Evolutionary conservation across 1,284 basidiomycete species (phyloP), one percentile per base, ranked within the genome.

Genomic region (Xerocomus nothofagi): DNA sequence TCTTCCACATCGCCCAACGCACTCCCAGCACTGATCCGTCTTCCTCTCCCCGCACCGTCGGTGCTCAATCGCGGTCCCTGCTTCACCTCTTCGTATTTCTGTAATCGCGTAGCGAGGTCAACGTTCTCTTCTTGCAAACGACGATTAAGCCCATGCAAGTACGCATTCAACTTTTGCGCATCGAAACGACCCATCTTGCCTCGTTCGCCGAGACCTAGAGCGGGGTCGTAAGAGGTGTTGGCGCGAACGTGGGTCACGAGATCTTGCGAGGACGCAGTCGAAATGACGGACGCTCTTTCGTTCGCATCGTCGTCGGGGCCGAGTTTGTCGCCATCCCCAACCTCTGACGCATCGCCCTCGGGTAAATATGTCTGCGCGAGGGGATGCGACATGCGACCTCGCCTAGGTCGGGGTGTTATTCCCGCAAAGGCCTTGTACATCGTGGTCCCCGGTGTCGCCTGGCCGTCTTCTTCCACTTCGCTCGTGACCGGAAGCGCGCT

Each of bases 201-300:
- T 69, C 33, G 81, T 77, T 57, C 79, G 73, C 81, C 83, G 47
- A 86, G 80, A 9, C 85, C 86, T 64, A 88, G 80, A 6, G 84
- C 77, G 31, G 87, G 86, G 61, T 91, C 88, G 54, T 93, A 90
- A 8, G 89, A 92, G 14, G 88, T 88, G 60, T 93, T 93, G 33
- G 82, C 86, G 9, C 87, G 82, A 27, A 80, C 82, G 59, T 90
- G 84, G 6, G 85, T 82, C 2, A 88, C 90, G 32, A 93, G 72
- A 63, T 93, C 91, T 54, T 92, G 87, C 20, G 90, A 91, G 1
- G 90, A 91, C 3, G 86, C 79, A 0, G 86, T 89, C 4, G 89
- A 91, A 34, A 88, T 73, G 67, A 87, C 82, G 0, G 88, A 88
- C 2, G 72, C 77, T 29, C 73, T 73, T 44, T 82, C 81, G 8